Base-by-base conservation (phyloP, 2,329 filamentous ascomycete genomes). In the Huntiella omanensis region DNA sequence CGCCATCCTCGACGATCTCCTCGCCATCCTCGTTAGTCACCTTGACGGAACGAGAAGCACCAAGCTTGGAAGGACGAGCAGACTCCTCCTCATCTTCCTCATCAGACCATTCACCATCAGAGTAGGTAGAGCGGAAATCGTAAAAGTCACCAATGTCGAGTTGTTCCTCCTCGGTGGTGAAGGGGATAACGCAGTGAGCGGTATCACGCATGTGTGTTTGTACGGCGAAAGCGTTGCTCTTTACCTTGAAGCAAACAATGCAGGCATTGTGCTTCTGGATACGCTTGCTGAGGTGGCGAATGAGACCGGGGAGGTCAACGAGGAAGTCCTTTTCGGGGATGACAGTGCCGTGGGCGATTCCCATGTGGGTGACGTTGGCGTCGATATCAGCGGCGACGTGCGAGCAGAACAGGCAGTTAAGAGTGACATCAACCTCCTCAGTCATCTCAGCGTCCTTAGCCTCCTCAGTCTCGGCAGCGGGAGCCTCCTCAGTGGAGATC, bases 131-230 rank as follows among this genome's bases (percentile, higher is more conserved):
- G 53, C 83, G 75, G 70, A 98, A 98, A 59, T 98, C 91, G 62
- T 98, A 98, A 61, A 84, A 95, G 53, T 96, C 84, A 48, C 91
- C 91, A 56, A 98, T 84, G 47, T 92, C 85, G 28, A 96, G 72
- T 64, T 95, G 85, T 57, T 96, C 86, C 33, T 82, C 80, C 58
- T 95, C 84, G 0, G 78, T 80, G 44, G 80, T 77, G 60, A 88
- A 98, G 0, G 85, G 87, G 54, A 98, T 92, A 73, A 87, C 94
- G 71, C 88, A 96, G 63, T 98, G 91, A 1, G 85, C 82, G 59
- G 86, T 88, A 60, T 98, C 91, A 39, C 85, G 79, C 91, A 98
- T 98, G 60, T 98, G 91, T 0, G 87, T 95, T 58, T 95, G 87
- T 19, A 87, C 76, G 13, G 83, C 88, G 48, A 79, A 77, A 0